Evolutionary conservation across 352 stramenopile species (phyloP).

Genomic region (Phytophthora aleatoria): DNA sequence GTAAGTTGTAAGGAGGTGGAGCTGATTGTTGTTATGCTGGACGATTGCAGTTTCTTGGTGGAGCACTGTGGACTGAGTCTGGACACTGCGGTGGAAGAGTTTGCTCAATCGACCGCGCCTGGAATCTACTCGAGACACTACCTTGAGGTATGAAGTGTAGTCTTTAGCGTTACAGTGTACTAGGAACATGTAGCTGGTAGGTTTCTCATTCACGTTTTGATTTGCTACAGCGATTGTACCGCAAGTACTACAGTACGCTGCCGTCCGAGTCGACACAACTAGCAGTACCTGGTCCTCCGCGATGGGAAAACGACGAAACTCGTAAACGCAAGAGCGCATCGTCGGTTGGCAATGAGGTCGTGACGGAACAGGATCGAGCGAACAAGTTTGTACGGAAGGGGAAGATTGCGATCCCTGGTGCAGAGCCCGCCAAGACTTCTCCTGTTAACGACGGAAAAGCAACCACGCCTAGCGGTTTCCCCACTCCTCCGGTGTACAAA

Average conservation of each 20-base stretch:
- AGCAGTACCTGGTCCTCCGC: slow-evolving; percentile 53
- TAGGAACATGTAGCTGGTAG: not conserved
- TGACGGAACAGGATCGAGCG: slow-evolving; percentile 72
- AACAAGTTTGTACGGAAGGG: slow-evolving; percentile 67
- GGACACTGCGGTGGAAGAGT: slow-evolving; percentile 71
- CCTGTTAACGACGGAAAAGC: slow-evolving; percentile 32
- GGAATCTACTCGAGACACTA: slow-evolving; percentile 75
- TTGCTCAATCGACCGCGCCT: slow-evolving; percentile 49
- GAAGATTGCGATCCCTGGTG: slow-evolving; percentile 12
- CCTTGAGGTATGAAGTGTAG: slow-evolving; percentile 51
- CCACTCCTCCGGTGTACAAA: slow-evolving; percentile 64
- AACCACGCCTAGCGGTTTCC: slow-evolving; percentile 27
- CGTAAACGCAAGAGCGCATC: slow-evolving; percentile 43
- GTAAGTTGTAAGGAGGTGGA: slow-evolving; percentile 1
- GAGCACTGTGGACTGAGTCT: slow-evolving; percentile 67
- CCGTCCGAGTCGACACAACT: slow-evolving; percentile 53
- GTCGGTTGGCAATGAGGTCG: slow-evolving; percentile 57
- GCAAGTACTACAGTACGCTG: slow-evolving; percentile 81
- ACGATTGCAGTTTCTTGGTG: slow-evolving; percentile 63
- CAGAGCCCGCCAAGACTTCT: slow-evolving; percentile 19
- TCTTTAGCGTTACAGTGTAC: not conserved
- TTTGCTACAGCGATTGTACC: slow-evolving; percentile 58
- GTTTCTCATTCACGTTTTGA: slow-evolving; percentile 13
- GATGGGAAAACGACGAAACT: slow-evolving; percentile 61
- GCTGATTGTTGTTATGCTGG: slow-evolving; percentile 6